Evolutionary conservation across 768 basidiomycete species (phyloP).

Genomic region (Antrodiella citrinella): DNA sequence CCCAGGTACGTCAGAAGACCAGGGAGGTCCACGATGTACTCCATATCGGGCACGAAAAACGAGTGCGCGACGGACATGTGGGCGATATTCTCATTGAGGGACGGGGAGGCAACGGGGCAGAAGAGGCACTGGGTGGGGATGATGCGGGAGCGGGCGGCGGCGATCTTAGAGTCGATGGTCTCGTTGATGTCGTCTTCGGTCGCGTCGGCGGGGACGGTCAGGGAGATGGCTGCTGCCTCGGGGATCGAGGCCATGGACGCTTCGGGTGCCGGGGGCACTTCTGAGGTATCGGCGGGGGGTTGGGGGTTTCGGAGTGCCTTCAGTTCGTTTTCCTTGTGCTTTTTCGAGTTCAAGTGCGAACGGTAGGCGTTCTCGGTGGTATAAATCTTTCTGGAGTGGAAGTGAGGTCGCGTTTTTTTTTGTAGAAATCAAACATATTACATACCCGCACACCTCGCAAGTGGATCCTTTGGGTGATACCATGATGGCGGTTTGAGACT

Average conservation of each 20-base stretch:
- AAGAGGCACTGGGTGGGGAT: conserved; percentile 76
- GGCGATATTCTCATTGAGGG: conserved; percentile 47
- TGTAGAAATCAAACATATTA: conserved; percentile 9
- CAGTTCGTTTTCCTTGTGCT: conserved; percentile 73
- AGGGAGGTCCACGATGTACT: conserved; percentile 76
- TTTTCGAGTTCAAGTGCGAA: conserved; percentile 83
- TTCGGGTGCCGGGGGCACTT: not conserved
- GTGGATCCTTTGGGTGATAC: conserved; percentile 48
- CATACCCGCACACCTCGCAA: conserved; percentile 84
- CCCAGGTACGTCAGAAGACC: conserved; percentile 84
- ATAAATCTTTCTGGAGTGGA: conserved; percentile 81
- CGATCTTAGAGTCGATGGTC: conserved; percentile 69
- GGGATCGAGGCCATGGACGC: conserved; percentile 4
- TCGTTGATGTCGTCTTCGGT: conserved; percentile 40
- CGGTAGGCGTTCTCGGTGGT: conserved; percentile 83
- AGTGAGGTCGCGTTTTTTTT: too few relatives aligned
- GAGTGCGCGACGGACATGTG: conserved; percentile 90
- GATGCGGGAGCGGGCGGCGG: conserved; percentile 57
- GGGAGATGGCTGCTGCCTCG: conserved; percentile 13
- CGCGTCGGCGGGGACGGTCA: conserved; percentile 28
- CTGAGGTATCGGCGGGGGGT: conserved; percentile 5
- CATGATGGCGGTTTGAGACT: conserved; percentile 65
- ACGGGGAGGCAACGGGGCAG: conserved; percentile 44
- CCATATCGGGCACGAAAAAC: conserved; percentile 93
- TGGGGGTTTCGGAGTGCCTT: conserved; percentile 25